Percentiles rank a stretch among this genome's conserved stretches.
These are phyloP conservation scores for Alloteropsis semialata DNA, from an alignment of 176 grass and related monocot species.

Conservation along the genomic window DNA sequence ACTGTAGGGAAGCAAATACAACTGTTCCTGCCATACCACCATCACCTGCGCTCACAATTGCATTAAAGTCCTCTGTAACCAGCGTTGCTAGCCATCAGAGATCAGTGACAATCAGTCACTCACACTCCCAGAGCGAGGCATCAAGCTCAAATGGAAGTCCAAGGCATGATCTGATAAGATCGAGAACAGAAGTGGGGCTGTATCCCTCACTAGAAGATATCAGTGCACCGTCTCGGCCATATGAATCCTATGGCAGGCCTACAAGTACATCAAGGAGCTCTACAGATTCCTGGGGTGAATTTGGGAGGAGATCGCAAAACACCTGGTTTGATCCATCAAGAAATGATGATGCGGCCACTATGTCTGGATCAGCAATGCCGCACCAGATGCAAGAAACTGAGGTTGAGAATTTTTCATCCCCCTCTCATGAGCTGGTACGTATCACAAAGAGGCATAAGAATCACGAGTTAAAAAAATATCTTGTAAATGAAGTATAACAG, in stretches of 20 bases:
- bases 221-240: background rate
- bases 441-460: background rate
- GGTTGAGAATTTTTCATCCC: conserved; percentile 8
- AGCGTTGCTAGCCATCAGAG: conserved; percentile 37
- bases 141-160: conserved; percentile 36
- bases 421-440: conserved; percentile 38
- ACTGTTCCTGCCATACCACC: conserved; percentile 29
- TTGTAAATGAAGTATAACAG: background rate
- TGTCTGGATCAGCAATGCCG: conserved; percentile 15
- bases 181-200: conserved; percentile 17
- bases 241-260: background rate
- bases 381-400: conserved; percentile 24
- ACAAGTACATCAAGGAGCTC: background rate
- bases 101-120: conserved; percentile 22
- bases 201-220: conserved; percentile 16
- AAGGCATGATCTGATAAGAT: conserved; percentile 11
- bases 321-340: conserved; percentile 26
- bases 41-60: conserved; percentile 30
- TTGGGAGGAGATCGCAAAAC: conserved; percentile 13
- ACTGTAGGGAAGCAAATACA: conserved; percentile 50
- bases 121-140: conserved; percentile 13
- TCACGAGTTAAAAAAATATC: background rate
- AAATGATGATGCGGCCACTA: conserved; percentile 25
- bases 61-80: conserved; percentile 26
- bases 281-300: conserved; percentile 37